Base-by-base conservation (phyloP, 2,329 filamentous ascomycete genomes). In the Leptographium wingfieldii region DNA sequence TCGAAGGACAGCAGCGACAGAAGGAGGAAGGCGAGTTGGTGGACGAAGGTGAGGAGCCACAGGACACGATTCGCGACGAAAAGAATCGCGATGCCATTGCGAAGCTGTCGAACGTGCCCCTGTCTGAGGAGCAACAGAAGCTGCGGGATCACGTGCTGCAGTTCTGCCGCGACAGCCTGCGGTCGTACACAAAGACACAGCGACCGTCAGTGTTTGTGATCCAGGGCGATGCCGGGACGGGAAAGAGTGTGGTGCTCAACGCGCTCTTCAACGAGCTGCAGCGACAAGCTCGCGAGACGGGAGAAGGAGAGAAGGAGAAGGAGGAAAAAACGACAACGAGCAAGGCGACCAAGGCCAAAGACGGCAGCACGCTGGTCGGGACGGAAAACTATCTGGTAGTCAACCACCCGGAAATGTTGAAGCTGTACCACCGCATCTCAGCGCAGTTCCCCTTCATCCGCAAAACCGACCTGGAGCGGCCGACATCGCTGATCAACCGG, bases 381-480 rank as follows among this genome's bases (percentile, higher is more conserved):
- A 60, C 59, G 14, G 29, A 60, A 33, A 60, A 60, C 56, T 60
- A 60, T 52, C 52, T 60, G 5, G 59, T 60, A 6, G 59, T 60
- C 56, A 60, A 60, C 56, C 59, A 60, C 52, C 56, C 59, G 6
- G 59, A 60, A 43, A 60, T 60, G 59, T 56, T 60, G 29, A 60
- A 60, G 35, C 56, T 60, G 43, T 60, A 60, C 40, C 56, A 60
- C 52, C 59, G 59, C 40, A 58, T 60, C 25, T 57, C 59, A 19
- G 55, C 55, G 5, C 59, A 60, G 59, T 57, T 60, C 27, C 59
- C 59, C 6, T 60, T 48, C 25, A 55, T 60, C 29, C 59, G 59
- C 55, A 60, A 60, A 55, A 57, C 59, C 5, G 59, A 60, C 48
- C 55, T 60, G 55, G 59, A 60, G 38, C 59, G 59, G 46, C 59